Conservation (phyloP, 2,329 filamentous ascomycete genomes). For the Cercospora sp. region DNA sequence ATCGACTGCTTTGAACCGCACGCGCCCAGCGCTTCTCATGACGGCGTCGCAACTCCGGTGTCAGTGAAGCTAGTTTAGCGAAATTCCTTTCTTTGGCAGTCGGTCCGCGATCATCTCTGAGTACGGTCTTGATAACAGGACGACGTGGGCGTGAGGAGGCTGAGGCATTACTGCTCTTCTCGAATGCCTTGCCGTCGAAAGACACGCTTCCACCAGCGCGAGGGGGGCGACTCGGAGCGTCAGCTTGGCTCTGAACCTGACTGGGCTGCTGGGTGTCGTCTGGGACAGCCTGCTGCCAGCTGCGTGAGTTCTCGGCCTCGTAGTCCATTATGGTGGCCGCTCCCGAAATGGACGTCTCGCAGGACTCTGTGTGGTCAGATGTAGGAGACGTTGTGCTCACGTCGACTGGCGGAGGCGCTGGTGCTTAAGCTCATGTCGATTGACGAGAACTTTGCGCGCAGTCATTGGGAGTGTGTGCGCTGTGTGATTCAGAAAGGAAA, state of each 20-base stretch:
- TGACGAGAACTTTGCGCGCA: background rate
- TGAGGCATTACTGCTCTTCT: background rate
- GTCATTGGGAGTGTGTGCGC: background rate
- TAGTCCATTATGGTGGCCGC: slow-evolving; percentile 16
- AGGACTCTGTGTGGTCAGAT: background rate
- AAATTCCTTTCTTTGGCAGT: slow-evolving; percentile 16
- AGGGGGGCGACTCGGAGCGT: background rate
- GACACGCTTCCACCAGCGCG: background rate
- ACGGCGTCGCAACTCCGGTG: slow-evolving; percentile 22
- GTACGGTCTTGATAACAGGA: background rate
- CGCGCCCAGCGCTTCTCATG: slow-evolving; percentile 30
- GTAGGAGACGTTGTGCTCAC: background rate
- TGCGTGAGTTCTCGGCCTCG: slow-evolving; percentile 25
- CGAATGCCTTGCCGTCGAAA: background rate
- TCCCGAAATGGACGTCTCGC: no score
- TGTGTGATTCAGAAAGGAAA: background rate
- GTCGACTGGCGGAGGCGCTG: background rate
- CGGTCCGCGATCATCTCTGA: slow-evolving; percentile 1
- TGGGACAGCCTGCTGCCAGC: slow-evolving; percentile 22
- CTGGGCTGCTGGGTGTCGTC: background rate
- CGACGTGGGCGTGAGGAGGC: background rate
- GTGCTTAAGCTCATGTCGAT: background rate
- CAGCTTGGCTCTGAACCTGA: background rate
- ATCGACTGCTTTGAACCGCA: slow-evolving; percentile 30
- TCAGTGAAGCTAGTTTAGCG: slow-evolving; percentile 28